Percentiles rank a stretch among this genome's conserved stretches.
Evolutionary conservation across 1,139 yeast species (phyloP).

Genomic region (Saccharomyces hybrid): DNA sequence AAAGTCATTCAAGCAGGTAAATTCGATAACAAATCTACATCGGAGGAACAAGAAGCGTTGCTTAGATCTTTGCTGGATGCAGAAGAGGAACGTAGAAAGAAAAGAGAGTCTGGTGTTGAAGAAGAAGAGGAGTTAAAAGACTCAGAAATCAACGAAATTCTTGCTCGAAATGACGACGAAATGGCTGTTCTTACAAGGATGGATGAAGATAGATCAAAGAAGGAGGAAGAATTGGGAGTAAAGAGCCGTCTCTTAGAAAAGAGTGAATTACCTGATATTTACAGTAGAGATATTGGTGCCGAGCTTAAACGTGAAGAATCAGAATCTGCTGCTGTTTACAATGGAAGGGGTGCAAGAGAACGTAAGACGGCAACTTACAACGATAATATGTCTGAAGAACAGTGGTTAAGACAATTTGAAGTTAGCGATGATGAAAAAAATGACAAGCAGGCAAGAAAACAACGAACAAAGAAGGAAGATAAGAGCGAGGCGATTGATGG

Average conservation of each 20-base stretch:
- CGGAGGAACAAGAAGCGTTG: slow-evolving; percentile 77
- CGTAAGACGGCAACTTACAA: slow-evolving; percentile 52
- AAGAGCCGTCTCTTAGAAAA: slow-evolving; percentile 50
- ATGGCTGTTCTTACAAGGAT: slow-evolving; percentile 44
- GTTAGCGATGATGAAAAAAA: slow-evolving; percentile 31
- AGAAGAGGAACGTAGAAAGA: slow-evolving; percentile 53
- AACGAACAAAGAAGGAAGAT: slow-evolving; percentile 1
- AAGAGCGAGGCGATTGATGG: background rate
- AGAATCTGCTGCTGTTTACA: slow-evolving; percentile 30
- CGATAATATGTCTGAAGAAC: slow-evolving; percentile 68
- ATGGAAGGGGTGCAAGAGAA: slow-evolving; percentile 59
- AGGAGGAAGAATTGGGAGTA: slow-evolving; percentile 33
- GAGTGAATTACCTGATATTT: slow-evolving; percentile 60
- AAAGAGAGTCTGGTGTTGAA: slow-evolving; percentile 37
- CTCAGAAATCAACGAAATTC: slow-evolving; percentile 61
- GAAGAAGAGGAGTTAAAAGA: slow-evolving; percentile 53
- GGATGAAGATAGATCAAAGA: slow-evolving; percentile 50
- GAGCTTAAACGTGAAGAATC: slow-evolving; percentile 41
- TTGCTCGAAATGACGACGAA: slow-evolving; percentile 62
- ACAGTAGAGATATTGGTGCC: slow-evolving; percentile 56
- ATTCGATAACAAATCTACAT: slow-evolving; percentile 71
- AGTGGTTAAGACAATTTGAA: slow-evolving; percentile 62
- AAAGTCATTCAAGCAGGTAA: slow-evolving; percentile 86
- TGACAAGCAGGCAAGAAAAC: slow-evolving; percentile 9
- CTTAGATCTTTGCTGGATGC: slow-evolving; percentile 62